These are phyloP conservation scores for Pseudoturritis turrita DNA, from an alignment of 345 rosid genomes.

Conservation along the genomic window DNA sequence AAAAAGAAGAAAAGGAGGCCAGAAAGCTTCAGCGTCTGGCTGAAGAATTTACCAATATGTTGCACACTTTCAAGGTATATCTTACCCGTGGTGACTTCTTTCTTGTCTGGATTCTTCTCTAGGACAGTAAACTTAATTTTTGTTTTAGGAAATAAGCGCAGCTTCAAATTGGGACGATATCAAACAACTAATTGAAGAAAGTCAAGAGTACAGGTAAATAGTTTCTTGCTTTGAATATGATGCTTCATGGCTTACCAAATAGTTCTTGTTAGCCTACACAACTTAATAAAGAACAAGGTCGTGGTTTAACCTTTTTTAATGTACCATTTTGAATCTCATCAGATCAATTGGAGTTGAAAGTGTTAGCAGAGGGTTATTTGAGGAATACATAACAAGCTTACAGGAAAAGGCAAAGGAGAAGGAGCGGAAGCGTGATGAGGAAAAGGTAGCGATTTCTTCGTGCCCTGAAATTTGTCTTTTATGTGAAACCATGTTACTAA, in stretches of 20 bases:
- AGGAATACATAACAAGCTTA: constrained; percentile 66
- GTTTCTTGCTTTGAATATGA: neutral
- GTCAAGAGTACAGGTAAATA: constrained; percentile 70
- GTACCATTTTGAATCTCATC: neutral
- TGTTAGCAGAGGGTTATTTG: constrained; percentile 61
- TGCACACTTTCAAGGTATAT: constrained; percentile 65
- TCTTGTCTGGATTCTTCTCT: neutral
- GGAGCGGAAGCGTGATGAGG: constrained; percentile 94
- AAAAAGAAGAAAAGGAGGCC: constrained; percentile 95
- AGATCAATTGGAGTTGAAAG: constrained; percentile 82
- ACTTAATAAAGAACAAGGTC: neutral
- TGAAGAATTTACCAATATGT: constrained; percentile 74
- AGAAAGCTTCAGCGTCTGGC: constrained; percentile 82
- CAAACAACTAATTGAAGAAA: constrained; percentile 69
- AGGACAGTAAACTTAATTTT: neutral
- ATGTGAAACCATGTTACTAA: neutral
- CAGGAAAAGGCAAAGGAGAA: constrained; percentile 90
- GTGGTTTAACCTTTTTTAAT: neutral
- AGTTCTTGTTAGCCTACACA: neutral
- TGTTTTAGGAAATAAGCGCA: constrained; percentile 65
- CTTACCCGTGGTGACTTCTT: neutral
- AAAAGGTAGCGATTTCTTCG: constrained; percentile 53
- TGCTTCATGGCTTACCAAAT: neutral
- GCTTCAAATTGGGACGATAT: constrained; percentile 85
- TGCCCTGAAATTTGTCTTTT: neutral